Evolutionary conservation across 2,329 filamentous ascomycete species (phyloP), one percentile per base, ranked within the genome.

Genomic region (Aspergillus eucalypticola): DNA sequence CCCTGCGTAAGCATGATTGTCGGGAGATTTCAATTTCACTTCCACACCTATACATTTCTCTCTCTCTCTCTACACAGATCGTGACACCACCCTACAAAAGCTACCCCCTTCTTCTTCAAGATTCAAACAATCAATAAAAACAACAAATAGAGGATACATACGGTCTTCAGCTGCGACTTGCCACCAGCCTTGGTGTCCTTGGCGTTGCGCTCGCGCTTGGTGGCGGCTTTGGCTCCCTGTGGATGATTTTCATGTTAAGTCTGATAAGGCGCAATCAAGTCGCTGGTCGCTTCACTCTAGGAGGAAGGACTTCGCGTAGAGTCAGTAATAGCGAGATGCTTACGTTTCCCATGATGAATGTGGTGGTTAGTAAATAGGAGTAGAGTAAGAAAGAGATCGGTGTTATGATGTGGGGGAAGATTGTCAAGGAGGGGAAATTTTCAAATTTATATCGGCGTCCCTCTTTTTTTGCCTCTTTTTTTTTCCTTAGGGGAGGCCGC

Each of bases 131-230:
- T 35, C 32, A 15, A 35, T 25, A 21, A 27, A 8, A 13, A 1
- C 38, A 54, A 53, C 21, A 54, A 39, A 55, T 5, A 50, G 29
- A 27, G 52, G 6, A 59, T 56, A 84, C 85, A 61, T 81, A 88
- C 86, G 67, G 81, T 77, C 79, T 90, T 90, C 72, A 88, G 82
- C 78, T 90, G 88, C 65, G 88, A 90, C 79, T 87, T 88, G 25
- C 53, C 61, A 64, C 75, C 77, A 55, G 75, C 78, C 72, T 82
- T 84, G 65, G 74, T 75, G 29, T 89, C 84, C 78, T 90, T 89
- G 65, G 81, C 80, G 75, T 87, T 87, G 78, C 88, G 88, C 76
- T 90, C 89, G 66, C 89, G 88, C 85, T 90, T 90, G 78, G 88
- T 85, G 74, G 83, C 81, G 74, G 87, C 86, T 77, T 86, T 88